Percentiles rank a stretch among this genome's conserved stretches.
phyloP scores from a whole-genome alignment of 2,329 filamentous ascomycete species.

The Parastagonospora nodorum region DNA sequence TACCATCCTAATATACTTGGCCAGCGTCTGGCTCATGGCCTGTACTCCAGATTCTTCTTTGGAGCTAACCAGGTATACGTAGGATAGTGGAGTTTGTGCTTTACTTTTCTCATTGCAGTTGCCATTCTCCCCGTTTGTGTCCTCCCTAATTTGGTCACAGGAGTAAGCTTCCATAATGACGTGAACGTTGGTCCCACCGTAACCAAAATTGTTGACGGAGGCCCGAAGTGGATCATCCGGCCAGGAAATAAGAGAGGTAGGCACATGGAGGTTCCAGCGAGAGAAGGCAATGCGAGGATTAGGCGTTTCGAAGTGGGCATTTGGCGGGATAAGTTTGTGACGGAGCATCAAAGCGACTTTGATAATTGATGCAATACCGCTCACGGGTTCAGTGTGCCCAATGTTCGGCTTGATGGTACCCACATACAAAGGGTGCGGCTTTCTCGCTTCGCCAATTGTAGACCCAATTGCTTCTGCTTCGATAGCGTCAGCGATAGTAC shows the following conservation, averaged over 20 bases:
- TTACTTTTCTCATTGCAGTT: background rate
- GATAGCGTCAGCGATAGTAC: conserved; percentile 33
- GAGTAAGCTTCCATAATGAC: conserved; percentile 14
- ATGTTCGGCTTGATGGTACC: conserved; percentile 29
- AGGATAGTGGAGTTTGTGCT: too few relatives aligned
- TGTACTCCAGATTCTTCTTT: background rate
- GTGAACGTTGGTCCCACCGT: conserved; percentile 24
- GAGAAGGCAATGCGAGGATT: conserved; percentile 22
- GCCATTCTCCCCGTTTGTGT: too few relatives aligned
- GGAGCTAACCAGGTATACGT: background rate
- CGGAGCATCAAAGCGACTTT: conserved; percentile 35
- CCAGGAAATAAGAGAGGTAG: conserved; percentile 3
- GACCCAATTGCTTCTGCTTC: conserved; percentile 15
- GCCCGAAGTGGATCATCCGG: conserved; percentile 9
- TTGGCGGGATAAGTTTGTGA: conserved; percentile 39
- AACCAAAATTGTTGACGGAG: conserved; percentile 28
- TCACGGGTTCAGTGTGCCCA: conserved; percentile 28
- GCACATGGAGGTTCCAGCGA: conserved; percentile 2
- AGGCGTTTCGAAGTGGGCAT: conserved; percentile 29
- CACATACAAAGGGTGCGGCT: background rate
- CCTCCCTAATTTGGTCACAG: too few relatives aligned
- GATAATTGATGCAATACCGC: conserved; percentile 28
- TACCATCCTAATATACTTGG: background rate
- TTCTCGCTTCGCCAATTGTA: background rate
- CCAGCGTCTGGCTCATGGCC: background rate